These are phyloP conservation scores for Emericellopsis terricola DNA, from an alignment of 495 filamentous ascomycete species.

Conservation along the genomic window DNA sequence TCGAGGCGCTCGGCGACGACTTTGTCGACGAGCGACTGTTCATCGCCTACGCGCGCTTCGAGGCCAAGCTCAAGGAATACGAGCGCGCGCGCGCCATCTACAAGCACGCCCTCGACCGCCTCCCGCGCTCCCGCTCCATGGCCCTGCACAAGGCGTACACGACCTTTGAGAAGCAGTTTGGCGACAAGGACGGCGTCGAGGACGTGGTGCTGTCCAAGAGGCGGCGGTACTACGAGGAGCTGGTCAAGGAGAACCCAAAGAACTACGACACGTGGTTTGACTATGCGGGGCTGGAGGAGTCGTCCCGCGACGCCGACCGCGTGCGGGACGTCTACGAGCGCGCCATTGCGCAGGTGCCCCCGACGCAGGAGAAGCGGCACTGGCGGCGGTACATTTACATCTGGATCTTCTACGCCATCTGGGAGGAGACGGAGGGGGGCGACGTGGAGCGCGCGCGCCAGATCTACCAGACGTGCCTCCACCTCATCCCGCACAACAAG, in stretches of 20 bases:
- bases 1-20: slow-evolving; percentile 83
- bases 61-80: slow-evolving; percentile 85
- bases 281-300: slow-evolving; percentile 81
- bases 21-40: slow-evolving; percentile 96
- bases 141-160: slow-evolving; percentile 82
- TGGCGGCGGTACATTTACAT: slow-evolving; percentile 96
- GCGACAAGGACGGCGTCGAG: slow-evolving; percentile 84
- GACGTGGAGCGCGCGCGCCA: slow-evolving; percentile 69
- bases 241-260: slow-evolving; percentile 76
- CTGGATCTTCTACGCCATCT: slow-evolving; percentile 93
- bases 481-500: slow-evolving; percentile 82
- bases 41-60: slow-evolving; percentile 79
- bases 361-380: slow-evolving; percentile 90
- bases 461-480: slow-evolving; percentile 77
- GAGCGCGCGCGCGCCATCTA: slow-evolving; percentile 93
- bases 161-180: slow-evolving; percentile 95
- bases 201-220: slow-evolving; percentile 91
- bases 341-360: slow-evolving; percentile 89
- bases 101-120: slow-evolving; percentile 85
- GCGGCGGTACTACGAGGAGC: slow-evolving; percentile 83
- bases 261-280: slow-evolving; percentile 97
- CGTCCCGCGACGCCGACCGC: slow-evolving; percentile 55
- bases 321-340: slow-evolving; percentile 89
- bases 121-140: slow-evolving; percentile 74
- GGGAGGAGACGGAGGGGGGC: slow-evolving; percentile 73